Evolutionary conservation across 2,329 filamentous ascomycete species (phyloP).

Genomic region (Pseudocercospora vitis): DNA sequence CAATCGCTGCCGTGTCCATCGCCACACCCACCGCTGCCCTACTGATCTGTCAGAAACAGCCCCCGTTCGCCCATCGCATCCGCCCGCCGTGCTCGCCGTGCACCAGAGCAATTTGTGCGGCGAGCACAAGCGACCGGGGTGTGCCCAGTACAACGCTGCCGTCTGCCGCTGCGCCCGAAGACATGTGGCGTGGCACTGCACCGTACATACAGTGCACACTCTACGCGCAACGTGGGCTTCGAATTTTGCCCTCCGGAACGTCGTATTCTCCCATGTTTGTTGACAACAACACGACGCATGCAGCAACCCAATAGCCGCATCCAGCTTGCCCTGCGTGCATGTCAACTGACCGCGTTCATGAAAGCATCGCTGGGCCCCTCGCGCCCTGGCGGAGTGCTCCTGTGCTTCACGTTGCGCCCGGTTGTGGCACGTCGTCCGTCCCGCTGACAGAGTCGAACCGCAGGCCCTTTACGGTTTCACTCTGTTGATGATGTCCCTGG

Average conservation of each 20-base stretch:
- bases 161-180: not conserved
- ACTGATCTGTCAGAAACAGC: slow-evolving; percentile 5
- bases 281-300: slow-evolving; percentile 1
- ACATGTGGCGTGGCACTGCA: slow-evolving; percentile 6
- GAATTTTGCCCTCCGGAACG: not conserved
- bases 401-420: slow-evolving; percentile 10
- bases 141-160: slow-evolving; percentile 2
- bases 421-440: not conserved
- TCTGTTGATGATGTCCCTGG: too few species aligned
- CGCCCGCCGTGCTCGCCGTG: slow-evolving; percentile 6
- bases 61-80: not conserved
- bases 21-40: not conserved
- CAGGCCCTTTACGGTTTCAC: not conserved
- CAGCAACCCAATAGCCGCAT: not conserved
- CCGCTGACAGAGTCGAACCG: slow-evolving; percentile 7
- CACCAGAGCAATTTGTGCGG: slow-evolving; percentile 9
- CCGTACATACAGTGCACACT: not conserved
- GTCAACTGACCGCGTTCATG: too few species aligned
- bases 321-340: not conserved
- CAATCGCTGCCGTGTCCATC: not conserved
- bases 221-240: slow-evolving; percentile 9
- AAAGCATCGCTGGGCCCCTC: too few species aligned
- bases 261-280: slow-evolving; percentile 2
- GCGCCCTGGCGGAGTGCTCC: not conserved
- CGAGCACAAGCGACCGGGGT: slow-evolving; percentile 8